Evolutionary conservation across 495 filamentous ascomycete genomes (phyloP).

Genomic region (Hypoxylon cercidicola): DNA sequence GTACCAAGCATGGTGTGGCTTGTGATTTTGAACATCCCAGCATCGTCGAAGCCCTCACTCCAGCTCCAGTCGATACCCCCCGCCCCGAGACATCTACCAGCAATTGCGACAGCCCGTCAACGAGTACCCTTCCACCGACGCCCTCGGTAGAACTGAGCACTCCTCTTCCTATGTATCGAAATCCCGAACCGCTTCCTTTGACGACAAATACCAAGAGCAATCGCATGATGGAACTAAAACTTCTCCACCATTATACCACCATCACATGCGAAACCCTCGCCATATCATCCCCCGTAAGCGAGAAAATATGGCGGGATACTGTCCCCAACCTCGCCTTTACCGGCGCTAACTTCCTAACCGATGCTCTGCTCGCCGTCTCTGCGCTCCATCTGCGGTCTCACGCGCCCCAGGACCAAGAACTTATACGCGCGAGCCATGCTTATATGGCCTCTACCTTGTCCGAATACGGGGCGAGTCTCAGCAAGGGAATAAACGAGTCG

Average conservation of each 20-base stretch:
- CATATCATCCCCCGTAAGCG: constrained; percentile 57
- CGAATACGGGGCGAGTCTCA: constrained; percentile 62
- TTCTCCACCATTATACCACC: constrained; percentile 66
- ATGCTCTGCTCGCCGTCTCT: constrained; percentile 66
- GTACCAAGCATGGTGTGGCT: constrained; percentile 69
- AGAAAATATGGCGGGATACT: constrained; percentile 63
- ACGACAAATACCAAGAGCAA: constrained; percentile 51
- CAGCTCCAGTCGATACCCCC: constrained; percentile 36
- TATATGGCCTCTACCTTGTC: constrained; percentile 67
- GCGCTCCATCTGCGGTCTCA: constrained; percentile 64
- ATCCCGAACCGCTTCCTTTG: constrained; percentile 48
- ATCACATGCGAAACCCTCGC: constrained; percentile 64
- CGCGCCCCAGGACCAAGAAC: constrained; percentile 59
- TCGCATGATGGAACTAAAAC: constrained; percentile 61
- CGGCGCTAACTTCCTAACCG: constrained; percentile 61
- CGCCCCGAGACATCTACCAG: constrained; percentile 48
- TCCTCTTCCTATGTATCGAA: constrained; percentile 49
- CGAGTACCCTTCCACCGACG: constrained; percentile 43
- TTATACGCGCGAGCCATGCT: constrained; percentile 64
- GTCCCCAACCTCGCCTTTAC: constrained; percentile 66
- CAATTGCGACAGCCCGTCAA: constrained; percentile 46
- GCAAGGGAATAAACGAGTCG: constrained; percentile 57
- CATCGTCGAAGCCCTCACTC: constrained; percentile 47
- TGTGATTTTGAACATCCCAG: constrained; percentile 68
- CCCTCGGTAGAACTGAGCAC: constrained; percentile 35